These are phyloP conservation scores for Cutaneotrichosporon cavernicola DNA, from an alignment of 1,284 basidiomycete species.

Conservation along the genomic window DNA sequence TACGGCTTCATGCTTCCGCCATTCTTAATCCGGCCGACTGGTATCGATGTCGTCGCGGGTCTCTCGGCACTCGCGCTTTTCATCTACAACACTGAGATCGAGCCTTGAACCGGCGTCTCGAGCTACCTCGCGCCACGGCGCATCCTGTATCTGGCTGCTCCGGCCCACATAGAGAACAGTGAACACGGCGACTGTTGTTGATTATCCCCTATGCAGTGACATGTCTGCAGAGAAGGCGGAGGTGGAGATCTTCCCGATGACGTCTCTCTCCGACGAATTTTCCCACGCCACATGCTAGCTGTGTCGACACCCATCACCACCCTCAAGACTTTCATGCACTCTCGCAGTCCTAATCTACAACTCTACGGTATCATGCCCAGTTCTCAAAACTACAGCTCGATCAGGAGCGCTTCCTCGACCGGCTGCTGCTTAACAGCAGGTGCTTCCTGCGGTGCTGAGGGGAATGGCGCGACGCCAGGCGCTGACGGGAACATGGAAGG, in stretches of 20 bases:
- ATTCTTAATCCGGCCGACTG: constrained; percentile 70
- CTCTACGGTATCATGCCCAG: neutral
- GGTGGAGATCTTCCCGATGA: too few species aligned
- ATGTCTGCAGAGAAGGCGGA: neutral
- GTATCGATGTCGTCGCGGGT: constrained; percentile 69
- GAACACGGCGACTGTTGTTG: constrained; percentile 2
- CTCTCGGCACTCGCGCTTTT: constrained; percentile 68
- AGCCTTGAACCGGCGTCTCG: neutral
- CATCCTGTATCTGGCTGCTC: neutral
- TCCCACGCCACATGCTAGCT: too few species aligned
- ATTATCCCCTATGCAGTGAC: constrained; percentile 2
- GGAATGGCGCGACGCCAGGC: constrained; percentile 56
- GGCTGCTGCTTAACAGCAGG: constrained; percentile 57
- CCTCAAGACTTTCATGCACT: neutral
- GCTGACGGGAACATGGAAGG: constrained; percentile 30
- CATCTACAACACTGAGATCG: constrained; percentile 55
- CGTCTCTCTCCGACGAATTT: too few species aligned
- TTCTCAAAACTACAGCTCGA: constrained; percentile 52
- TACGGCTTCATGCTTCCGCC: constrained; percentile 77
- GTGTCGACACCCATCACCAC: too few species aligned
- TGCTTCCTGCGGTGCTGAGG: constrained; percentile 63
- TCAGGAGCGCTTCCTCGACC: constrained; percentile 78
- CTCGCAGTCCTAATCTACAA: constrained; percentile 8
- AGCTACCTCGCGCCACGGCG: neutral
- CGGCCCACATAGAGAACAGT: neutral